Conservation (phyloP, 129 eudicot genomes). For the Tagetes patula region DNA sequence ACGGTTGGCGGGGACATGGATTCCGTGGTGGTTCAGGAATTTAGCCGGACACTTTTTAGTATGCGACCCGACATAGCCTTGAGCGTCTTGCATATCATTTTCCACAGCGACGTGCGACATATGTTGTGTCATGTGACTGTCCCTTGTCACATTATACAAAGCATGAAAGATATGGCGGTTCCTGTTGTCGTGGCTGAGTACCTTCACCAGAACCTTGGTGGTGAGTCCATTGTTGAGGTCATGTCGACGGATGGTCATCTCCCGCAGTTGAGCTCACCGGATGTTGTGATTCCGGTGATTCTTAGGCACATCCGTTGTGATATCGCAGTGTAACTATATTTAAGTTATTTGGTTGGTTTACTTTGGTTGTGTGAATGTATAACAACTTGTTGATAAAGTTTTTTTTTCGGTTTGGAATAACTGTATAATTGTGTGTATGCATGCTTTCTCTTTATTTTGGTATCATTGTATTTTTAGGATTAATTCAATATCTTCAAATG, state of each 20-base stretch:
- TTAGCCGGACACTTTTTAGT: constrained; percentile 84
- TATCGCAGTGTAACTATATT: constrained; percentile 42
- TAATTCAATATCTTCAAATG: neutral
- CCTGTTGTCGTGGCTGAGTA: constrained; percentile 92
- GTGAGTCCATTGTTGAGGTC: constrained; percentile 87
- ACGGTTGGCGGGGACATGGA: constrained; percentile 93
- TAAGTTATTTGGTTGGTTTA: constrained; percentile 17
- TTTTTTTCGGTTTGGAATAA: constrained; percentile 9
- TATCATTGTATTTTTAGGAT: neutral
- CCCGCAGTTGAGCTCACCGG: constrained; percentile 95
- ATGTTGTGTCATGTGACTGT: constrained; percentile 59
- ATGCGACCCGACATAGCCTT: constrained; percentile 97
- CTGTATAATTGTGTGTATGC: constrained; percentile 3
- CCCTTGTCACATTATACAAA: constrained; percentile 93
- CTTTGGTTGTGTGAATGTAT: constrained; percentile 21
- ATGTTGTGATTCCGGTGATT: constrained; percentile 82
- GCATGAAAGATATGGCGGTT: constrained; percentile 91
- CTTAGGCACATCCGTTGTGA: constrained; percentile 79
- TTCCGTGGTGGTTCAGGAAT: constrained; percentile 78
- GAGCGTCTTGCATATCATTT: constrained; percentile 69
- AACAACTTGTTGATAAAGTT: constrained; percentile 28
- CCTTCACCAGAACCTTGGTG: constrained; percentile 81
- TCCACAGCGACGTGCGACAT: constrained; percentile 73
- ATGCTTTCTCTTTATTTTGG: neutral
- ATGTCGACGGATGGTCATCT: constrained; percentile 95